Evolutionary conservation across 2,329 filamentous ascomycete species (phyloP).

Genomic region (Diplodia sapinea): DNA sequence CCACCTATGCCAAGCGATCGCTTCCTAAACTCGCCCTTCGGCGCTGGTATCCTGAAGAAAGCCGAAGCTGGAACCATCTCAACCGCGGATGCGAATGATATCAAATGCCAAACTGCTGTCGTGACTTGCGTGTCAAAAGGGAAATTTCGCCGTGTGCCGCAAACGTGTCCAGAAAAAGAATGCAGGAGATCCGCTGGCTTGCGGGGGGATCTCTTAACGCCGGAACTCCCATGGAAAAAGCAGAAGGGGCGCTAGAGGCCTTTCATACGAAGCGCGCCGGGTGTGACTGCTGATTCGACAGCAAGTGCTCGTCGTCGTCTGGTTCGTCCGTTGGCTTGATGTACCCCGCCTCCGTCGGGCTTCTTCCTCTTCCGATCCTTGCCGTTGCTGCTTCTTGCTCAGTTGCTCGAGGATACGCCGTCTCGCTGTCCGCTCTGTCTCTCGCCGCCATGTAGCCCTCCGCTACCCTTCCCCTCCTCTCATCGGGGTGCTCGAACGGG

Average conservation of each 20-base stretch:
- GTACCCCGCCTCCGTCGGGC: conserved; percentile 25
- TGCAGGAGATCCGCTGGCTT: background rate
- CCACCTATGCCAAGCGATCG: background rate
- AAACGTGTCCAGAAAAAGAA: background rate
- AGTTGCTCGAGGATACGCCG: conserved; percentile 13
- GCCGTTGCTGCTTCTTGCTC: conserved; percentile 9
- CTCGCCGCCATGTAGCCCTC: conserved; percentile 27
- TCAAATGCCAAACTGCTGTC: conserved; percentile 20
- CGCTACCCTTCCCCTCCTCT: conserved; percentile 26
- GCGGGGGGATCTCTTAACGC: background rate
- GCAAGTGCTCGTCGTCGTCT: conserved; percentile 15
- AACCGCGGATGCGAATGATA: conserved; percentile 4
- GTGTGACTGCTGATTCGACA: conserved; percentile 12
- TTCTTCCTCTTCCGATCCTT: conserved; percentile 20
- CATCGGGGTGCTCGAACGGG: conserved; percentile 29
- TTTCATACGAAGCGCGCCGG: conserved; percentile 17
- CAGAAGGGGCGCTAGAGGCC: background rate
- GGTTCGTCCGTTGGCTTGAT: conserved; percentile 17
- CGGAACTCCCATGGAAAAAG: conserved; percentile 13
- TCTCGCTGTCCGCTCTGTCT: conserved; percentile 23
- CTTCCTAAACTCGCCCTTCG: background rate
- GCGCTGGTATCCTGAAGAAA: conserved; percentile 15
- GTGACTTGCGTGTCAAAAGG: conserved; percentile 15
- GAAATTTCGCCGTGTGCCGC: conserved; percentile 2
- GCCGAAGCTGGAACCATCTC: conserved; percentile 5